Evolutionary conservation across 768 basidiomycete genomes (phyloP).

Genomic region (Boletellus emodensis): DNA sequence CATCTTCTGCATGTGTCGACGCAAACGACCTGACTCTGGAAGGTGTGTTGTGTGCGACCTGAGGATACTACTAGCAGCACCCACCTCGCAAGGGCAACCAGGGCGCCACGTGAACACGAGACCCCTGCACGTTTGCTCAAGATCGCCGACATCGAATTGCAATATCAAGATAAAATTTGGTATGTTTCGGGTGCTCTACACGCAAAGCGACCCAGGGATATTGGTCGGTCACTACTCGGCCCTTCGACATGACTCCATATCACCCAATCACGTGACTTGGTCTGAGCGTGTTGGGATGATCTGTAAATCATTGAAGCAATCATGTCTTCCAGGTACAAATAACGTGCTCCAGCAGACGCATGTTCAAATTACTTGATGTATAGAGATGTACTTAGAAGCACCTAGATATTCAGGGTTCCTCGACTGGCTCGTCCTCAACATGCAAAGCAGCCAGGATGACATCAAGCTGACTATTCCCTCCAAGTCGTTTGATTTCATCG

Average conservation of each 20-base stretch:
- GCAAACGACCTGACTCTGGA: constrained; percentile 7
- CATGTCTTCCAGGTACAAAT: too few relatives aligned
- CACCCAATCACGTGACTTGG: too few relatives aligned
- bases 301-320: too few relatives aligned
- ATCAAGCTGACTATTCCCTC: constrained; percentile 69
- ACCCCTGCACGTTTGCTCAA: neutral
- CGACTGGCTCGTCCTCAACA: constrained; percentile 27
- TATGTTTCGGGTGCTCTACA: too few relatives aligned
- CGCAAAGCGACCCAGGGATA: too few relatives aligned
- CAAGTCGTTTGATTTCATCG: constrained; percentile 66
- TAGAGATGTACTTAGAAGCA: neutral
- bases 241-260: too few relatives aligned
- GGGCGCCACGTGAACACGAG: neutral
- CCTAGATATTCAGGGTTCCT: neutral
- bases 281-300: too few relatives aligned
- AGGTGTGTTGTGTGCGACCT: too few relatives aligned
- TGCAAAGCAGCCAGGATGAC: constrained; percentile 53
- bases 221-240: too few relatives aligned
- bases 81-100: neutral
- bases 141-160: neutral
- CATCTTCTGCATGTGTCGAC: constrained; percentile 18
- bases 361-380: too few relatives aligned
- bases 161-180: too few relatives aligned
- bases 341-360: too few relatives aligned
- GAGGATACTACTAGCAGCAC: neutral